Evolutionary conservation across 257 asterid species (phyloP), one percentile per base, ranked within the genome.

Genomic region (Eustoma russellianum): DNA sequence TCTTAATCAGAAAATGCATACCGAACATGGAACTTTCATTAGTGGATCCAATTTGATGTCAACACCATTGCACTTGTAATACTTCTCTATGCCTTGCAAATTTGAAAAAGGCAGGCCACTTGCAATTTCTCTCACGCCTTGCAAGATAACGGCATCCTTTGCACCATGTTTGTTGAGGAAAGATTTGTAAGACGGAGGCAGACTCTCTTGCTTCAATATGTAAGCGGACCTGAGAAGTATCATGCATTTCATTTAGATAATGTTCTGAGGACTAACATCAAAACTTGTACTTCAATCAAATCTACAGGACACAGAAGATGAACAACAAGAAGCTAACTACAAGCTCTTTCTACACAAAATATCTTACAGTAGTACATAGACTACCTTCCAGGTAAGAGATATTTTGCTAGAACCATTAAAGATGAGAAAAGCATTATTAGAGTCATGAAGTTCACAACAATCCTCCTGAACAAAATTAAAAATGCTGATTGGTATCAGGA

Each of bases 21-120:
- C 98, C 83, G 98, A 68, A 76, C 98, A 92, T 55, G 97, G 98
- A 63, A 88, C 71, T 70, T 85, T 81, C 98, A 92, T 92, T 43
- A 74, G 69, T 17, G 93, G 94, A 71, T 92, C 95, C 67, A 88
- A 76, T 68, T 77, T 85, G 53, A 88, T 56, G 60, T 88, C 84
- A 64, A 77, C 71, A 17, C 95, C 94, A 70, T 46, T 79, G 65
- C 93, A 82, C 75, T 77, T 79, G 79, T 92, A 92, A 53, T 66
- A 64, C 52, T 74, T 83, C 70, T 92, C 94, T 70, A 92, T 73
- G 6, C 64, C 95, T 62, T 67, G 86, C 86, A 92, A 71, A 74
- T 83, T 76, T 65, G 81, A 74, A 41, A 81, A 61, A 66, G 91
- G 87, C 60, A 62, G 58, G 64, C 95, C 94, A 76, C 83, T 69